These are phyloP conservation scores for Dicorynia guianensis DNA, from an alignment of 306 rosid genomes.

Conservation along the genomic window DNA sequence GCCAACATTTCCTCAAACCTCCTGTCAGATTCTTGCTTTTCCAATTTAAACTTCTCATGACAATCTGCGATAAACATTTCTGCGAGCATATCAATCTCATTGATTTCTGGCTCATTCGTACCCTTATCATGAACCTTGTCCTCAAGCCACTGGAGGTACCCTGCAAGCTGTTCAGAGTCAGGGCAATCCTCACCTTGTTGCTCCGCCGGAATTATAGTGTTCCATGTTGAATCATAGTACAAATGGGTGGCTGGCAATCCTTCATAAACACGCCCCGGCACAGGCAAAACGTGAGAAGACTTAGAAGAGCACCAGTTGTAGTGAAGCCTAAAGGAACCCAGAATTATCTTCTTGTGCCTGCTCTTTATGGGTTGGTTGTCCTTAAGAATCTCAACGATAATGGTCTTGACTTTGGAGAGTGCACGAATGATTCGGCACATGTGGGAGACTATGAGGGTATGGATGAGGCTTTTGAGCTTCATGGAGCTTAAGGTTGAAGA, in stretches of 20 bases:
- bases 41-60: conserved; percentile 89
- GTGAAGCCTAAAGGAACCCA: conserved; percentile 92
- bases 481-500: conserved; percentile 59
- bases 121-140: conserved; percentile 51
- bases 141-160: conserved; percentile 89
- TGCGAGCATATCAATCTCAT: conserved; percentile 82
- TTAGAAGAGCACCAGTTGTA: conserved; percentile 90
- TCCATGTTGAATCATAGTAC: conserved; percentile 58
- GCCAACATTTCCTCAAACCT: conserved; percentile 90
- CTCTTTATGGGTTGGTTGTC: conserved; percentile 47
- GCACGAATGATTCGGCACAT: conserved; percentile 65
- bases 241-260: conserved; percentile 41
- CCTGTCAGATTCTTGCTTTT: conserved; percentile 90
- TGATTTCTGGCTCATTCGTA: conserved; percentile 34
- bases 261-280: conserved; percentile 58
- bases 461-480: conserved; percentile 71
- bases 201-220: conserved; percentile 33
- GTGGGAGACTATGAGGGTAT: conserved; percentile 69
- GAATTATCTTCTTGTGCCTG: conserved; percentile 57
- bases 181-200: conserved; percentile 37
- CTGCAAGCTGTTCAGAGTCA: conserved; percentile 60
- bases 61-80: conserved; percentile 88
- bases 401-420: conserved; percentile 64
- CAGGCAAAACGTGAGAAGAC: conserved; percentile 82
- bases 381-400: conserved; percentile 50